These are phyloP conservation scores for Lenzites betulinus DNA, from an alignment of 768 basidiomycete species.

Conservation along the genomic window DNA sequence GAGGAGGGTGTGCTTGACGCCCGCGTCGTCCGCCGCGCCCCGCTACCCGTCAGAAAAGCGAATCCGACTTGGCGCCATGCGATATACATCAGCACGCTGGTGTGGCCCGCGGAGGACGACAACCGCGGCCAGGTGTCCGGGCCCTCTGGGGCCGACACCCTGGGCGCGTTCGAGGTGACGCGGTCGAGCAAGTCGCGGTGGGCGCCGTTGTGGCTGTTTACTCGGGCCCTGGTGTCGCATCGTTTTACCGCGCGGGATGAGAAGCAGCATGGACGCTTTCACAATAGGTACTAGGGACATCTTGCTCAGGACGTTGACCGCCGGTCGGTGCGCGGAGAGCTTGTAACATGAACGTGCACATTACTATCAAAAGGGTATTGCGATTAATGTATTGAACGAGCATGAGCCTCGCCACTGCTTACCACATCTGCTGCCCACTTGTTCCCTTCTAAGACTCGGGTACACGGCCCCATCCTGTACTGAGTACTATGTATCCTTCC, in stretches of 20 bases:
- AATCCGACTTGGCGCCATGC: constrained; percentile 23
- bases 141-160: background rate
- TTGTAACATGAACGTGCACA: too few species aligned
- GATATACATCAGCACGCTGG: constrained; percentile 20
- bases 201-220: background rate
- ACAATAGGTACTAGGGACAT: too few species aligned
- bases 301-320: too few species aligned
- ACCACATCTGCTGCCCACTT: too few species aligned
- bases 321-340: too few species aligned
- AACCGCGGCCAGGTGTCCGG: too few species aligned
- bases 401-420: too few species aligned
- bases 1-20: background rate
- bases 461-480: too few species aligned
- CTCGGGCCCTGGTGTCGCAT: background rate
- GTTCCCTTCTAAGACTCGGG: too few species aligned
- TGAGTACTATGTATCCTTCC: too few species aligned
- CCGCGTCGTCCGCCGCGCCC: background rate
- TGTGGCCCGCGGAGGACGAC: constrained; percentile 13
- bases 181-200: background rate
- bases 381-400: too few species aligned
- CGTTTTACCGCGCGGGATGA: background rate
- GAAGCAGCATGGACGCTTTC: background rate
- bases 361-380: too few species aligned
- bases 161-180: background rate
- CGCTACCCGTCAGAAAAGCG: background rate